Base-by-base conservation (phyloP, 495 filamentous ascomycete species). In the Rostrohypoxylon terebratum region DNA sequence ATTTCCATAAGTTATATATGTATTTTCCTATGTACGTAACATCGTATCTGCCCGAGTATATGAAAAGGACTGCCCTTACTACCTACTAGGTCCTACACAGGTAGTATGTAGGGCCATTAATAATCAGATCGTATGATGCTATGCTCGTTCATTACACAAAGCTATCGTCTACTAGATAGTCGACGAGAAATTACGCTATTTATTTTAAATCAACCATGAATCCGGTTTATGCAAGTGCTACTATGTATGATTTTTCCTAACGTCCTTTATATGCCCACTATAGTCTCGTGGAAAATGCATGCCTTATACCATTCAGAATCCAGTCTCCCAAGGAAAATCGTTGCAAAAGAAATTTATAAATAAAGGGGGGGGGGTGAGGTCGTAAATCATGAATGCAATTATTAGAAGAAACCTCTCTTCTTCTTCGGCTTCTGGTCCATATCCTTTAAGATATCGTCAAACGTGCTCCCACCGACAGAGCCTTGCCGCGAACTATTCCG, bases 391-490 rank as follows among this genome's bases (percentile, higher is more conserved):
- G 13, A 76, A 61, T 36, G n/a, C 28, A 25, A 62, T 47, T 33
- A 57, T 65, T 64, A 84, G 63, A 83, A 83, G 33, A 82, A 73
- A 7, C 75, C 75, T 67, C 79, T 82, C 76, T 84, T 85, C 76
- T 81, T 80, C 77, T 81, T 82, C 55, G 76, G 77, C 66, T 80
- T 77, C 42, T 76, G 71, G 45, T 81, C 79, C 77, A 85, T 84
- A n/a, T 81, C 81, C 55, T 84, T 85, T n/a, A 90, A 73, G 59
- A 90, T 90, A 61, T 88, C 87, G 76, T 90, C 88, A 79, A 90
- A 90, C n/a, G 88, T 90, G 74, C 84, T 87, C 9, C 76, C 82
- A 4, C 76, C 80, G 10, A 69, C 67, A 9, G 71, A 67, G 81
- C 87, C 78, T 81, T 87, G 40, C 66, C 81, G 40, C 50, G 79